Percentiles rank a stretch among this genome's conserved stretches.
Evolutionary conservation across 139 green algal species (phyloP).

Genomic region (Chlorella sp.): DNA sequence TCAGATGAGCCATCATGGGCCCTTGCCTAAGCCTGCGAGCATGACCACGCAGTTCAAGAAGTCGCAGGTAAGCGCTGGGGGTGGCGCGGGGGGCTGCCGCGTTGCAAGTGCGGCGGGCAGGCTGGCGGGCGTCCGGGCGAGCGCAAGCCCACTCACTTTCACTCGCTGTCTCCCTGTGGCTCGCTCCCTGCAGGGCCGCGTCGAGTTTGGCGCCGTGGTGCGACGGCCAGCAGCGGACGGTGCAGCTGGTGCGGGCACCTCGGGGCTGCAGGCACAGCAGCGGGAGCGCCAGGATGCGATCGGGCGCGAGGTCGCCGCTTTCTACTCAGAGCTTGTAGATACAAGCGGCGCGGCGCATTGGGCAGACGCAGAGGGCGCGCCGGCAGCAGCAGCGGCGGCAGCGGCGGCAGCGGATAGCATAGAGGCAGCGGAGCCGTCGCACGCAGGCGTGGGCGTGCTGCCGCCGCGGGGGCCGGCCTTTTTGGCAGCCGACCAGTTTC

Average conservation of each 20-base stretch:
- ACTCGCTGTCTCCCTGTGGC: neutral
- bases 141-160: no score
- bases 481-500: constrained; percentile 10
- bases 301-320: no score
- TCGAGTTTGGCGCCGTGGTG: constrained; percentile 5
- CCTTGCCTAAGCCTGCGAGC: no score
- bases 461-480: no score
- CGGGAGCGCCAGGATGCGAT: neutral
- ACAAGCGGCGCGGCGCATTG: no score
- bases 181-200: neutral
- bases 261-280: neutral
- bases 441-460: constrained; percentile 6
- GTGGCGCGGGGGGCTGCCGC: neutral
- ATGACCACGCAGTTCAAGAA: constrained; percentile 10
- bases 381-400: neutral
- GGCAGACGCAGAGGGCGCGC: no score
- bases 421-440: neutral
- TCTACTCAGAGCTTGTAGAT: no score
- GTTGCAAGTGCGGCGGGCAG: neutral
- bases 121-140: no score
- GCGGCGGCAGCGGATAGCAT: neutral
- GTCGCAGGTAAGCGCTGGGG: neutral
- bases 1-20: no score
- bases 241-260: neutral
- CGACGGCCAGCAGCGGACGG: neutral